Base-by-base conservation (phyloP, 345 rosid species). In the Hibiscus trionum region DNA sequence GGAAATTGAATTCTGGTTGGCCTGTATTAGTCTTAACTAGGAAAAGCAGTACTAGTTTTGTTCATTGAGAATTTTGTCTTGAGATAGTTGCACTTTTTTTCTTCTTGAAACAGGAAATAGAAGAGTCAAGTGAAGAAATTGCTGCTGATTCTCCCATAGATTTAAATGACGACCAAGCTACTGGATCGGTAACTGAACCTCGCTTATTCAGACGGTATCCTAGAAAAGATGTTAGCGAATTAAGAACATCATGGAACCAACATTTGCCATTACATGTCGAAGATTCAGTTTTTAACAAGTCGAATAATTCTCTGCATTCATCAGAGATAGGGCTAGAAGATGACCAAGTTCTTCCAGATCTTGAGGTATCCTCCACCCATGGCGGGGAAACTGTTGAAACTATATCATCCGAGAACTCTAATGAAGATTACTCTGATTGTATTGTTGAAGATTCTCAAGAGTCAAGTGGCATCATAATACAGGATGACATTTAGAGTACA, bases 81-180 rank as follows among this genome's bases (percentile, higher is more conserved):
- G 71, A 70, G 4, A 49, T 26, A n/a, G n/a, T 66, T 53, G 58
- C 39, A 33, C 65, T 4, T 24, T 61, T 16, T 59, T 5, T 53
- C 47, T 69, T 66, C 61, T 66, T 66, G 66, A 64, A 79, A 67
- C 80, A 87, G 93, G 93, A 86, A 74, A 80, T 68, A 71, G 84
- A 82, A 72, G 90, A 81, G 63, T 71, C 16, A 52, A 50, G 76
- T 65, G 84, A 79, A 75, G 77, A 49, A 70, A 55, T 69, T 61
- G 59, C 72, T 31, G 61, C 77, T 39, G 71, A 64, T 77, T 70
- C 77, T 68, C 79, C 78, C 5, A 68, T 77, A 70, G 78, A 77
- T 17, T 66, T 71, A 6, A 76, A 72, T 35, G 61, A 52, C 37
- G 61, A 24, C 64, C 49, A 74, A 49, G 47, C 39, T 37, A 3